Conservation (phyloP, 352 stramenopile genomes). For the Globisporangium polare region DNA sequence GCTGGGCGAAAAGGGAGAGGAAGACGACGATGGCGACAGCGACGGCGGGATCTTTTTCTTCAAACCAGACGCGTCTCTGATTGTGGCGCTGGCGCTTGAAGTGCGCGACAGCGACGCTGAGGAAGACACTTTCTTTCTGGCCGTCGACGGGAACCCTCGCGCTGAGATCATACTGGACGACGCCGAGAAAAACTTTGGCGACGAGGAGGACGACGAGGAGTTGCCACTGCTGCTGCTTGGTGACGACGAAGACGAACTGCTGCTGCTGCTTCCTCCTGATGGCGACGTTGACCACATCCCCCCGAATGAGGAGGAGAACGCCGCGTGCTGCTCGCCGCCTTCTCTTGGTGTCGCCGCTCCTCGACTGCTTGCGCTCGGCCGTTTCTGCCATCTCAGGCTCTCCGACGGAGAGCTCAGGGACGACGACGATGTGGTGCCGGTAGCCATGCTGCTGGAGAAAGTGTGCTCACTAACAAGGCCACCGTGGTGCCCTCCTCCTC, state of each 20-base stretch:
- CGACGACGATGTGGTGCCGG: background rate
- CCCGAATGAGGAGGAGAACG: constrained; percentile 1
- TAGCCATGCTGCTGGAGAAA: constrained; percentile 23
- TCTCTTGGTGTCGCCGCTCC: constrained; percentile 14
- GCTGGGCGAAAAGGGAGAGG: constrained; percentile 2
- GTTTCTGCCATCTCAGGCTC: constrained; percentile 44
- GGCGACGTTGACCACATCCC: constrained; percentile 8
- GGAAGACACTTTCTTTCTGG: constrained; percentile 11
- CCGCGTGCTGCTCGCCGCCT: background rate
- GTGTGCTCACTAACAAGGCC: constrained; percentile 7
- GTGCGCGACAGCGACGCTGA: background rate
- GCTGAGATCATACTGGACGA: constrained; percentile 13
- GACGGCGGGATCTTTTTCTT: constrained; percentile 17
- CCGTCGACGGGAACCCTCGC: constrained; percentile 2
- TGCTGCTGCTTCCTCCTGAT: background rate
- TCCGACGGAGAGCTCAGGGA: constrained; percentile 15
- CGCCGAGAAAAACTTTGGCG: constrained; percentile 26
- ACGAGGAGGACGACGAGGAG: constrained; percentile 3
- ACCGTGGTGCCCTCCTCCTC: constrained; percentile 3
- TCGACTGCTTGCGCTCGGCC: constrained; percentile 17
- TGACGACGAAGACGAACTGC: constrained; percentile 9
- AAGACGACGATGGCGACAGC: background rate
- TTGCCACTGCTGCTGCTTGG: constrained; percentile 5
- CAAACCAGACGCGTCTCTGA: background rate
- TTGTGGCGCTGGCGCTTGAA: background rate